Percentiles rank a stretch among this genome's conserved stretches.
These are phyloP conservation scores for Liriodendron chinense DNA, from an alignment of 164 flowering plant species.

Conservation along the genomic window DNA sequence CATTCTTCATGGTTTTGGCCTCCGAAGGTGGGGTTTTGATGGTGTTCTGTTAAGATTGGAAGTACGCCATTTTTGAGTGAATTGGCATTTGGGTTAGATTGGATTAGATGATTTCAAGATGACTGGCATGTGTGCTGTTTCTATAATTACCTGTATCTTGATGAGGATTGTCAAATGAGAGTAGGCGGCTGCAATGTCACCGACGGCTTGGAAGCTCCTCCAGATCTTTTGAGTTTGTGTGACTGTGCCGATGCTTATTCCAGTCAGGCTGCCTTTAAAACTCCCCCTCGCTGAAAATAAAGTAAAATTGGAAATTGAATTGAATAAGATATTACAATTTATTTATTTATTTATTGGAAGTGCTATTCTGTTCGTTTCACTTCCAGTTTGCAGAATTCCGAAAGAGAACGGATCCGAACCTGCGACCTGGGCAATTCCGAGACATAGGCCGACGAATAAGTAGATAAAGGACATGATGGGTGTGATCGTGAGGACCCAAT, in stretches of 20 bases:
- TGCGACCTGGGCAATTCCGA: constrained; percentile 36
- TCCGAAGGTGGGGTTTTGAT: constrained; percentile 60
- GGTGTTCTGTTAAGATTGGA: constrained; percentile 37
- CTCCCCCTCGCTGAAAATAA: constrained; percentile 38
- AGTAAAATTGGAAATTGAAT: background rate
- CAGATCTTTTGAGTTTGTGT: constrained; percentile 56
- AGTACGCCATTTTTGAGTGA: too few relatives aligned
- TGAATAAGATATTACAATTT: too few relatives aligned
- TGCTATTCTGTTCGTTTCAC: too few relatives aligned
- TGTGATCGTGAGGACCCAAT: constrained; percentile 28
- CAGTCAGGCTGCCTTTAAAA: constrained; percentile 58
- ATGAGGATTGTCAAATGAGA: constrained; percentile 68
- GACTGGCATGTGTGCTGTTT: too few relatives aligned
- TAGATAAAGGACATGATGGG: constrained; percentile 34
- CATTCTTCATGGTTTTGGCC: constrained; percentile 57
- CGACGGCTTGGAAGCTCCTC: constrained; percentile 78
- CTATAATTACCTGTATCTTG: constrained; percentile 60
- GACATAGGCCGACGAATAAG: constrained; percentile 23
- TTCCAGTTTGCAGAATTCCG: background rate
- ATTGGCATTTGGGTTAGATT: too few relatives aligned
- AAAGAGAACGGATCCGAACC: constrained; percentile 20
- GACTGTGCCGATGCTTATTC: constrained; percentile 59
- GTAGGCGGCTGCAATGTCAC: constrained; percentile 77
- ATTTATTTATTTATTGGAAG: background rate
- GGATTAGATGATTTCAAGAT: too few relatives aligned